Conservation (phyloP, 2,329 filamentous ascomycete species). For the Dactylonectria macrodidyma region DNA sequence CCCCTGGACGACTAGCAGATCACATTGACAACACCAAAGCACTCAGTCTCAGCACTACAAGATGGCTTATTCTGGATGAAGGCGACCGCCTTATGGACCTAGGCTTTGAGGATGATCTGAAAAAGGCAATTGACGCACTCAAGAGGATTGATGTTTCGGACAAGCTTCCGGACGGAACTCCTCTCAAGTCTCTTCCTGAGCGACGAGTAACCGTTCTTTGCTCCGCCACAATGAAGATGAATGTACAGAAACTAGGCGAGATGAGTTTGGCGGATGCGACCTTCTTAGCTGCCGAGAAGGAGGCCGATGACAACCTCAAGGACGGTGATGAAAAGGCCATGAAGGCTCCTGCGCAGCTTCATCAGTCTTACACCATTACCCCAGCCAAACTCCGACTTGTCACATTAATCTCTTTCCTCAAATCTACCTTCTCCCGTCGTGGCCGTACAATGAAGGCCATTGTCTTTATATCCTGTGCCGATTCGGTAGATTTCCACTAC, state of each 20-base stretch:
- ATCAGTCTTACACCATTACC: conserved; percentile 90
- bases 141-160: conserved; percentile 74
- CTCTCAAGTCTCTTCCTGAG: conserved; percentile 77
- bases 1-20: conserved; percentile 90
- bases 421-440: conserved; percentile 88
- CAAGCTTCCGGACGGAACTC: conserved; percentile 70
- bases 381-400: conserved; percentile 93
- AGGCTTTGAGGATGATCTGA: conserved; percentile 95
- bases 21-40: conserved; percentile 94
- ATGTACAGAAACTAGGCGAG: conserved; percentile 92
- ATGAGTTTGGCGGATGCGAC: conserved; percentile 95
- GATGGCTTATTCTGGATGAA: conserved; percentile 96
- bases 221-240: conserved; percentile 98
- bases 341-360: conserved; percentile 89
- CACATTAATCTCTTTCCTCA: conserved; percentile 86
- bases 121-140: conserved; percentile 86
- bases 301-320: conserved; percentile 54
- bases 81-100: conserved; percentile 99
- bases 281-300: conserved; percentile 81
- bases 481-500: conserved; percentile 97
- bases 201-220: conserved; percentile 91
- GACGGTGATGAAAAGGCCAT: conserved; percentile 71
- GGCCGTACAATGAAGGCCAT: conserved; percentile 97
- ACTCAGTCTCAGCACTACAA: conserved; percentile 87
- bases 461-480: conserved; percentile 95